Evolutionary conservation across 192 early-diverging fungal species (phyloP).

Genomic region (Geranomyces variabilis): DNA sequence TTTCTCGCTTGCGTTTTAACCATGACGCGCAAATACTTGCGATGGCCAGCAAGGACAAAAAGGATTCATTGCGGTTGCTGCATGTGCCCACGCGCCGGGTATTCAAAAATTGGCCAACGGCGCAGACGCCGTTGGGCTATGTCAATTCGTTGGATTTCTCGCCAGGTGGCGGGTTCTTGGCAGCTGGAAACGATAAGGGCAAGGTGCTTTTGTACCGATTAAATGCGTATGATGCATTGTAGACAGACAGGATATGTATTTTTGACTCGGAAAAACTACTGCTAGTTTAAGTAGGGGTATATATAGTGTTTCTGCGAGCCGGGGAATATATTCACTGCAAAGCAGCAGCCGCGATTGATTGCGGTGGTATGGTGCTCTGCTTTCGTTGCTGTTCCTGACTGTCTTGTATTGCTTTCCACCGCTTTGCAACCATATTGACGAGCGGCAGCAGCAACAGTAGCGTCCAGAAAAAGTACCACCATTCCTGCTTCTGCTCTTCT

Average conservation of each 20-base stretch:
- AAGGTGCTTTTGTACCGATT: conserved; percentile 85
- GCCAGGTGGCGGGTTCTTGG: conserved; percentile 88
- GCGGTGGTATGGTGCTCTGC: background rate
- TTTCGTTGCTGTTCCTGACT: background rate
- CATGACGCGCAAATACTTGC: conserved; percentile 83
- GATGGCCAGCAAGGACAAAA: conserved; percentile 71
- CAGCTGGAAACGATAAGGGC: conserved; percentile 89
- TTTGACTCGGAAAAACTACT: too few relatives aligned
- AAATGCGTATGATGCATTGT: conserved; percentile 44
- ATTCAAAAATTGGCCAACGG: conserved; percentile 95
- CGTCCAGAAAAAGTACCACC: conserved; percentile 16
- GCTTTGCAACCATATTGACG: conserved; percentile 11
- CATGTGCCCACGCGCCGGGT: conserved; percentile 82
- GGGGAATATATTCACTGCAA: too few relatives aligned
- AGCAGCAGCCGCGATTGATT: too few relatives aligned
- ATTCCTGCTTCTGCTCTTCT: background rate
- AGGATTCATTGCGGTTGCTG: conserved; percentile 79
- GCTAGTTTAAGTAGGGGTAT: too few relatives aligned
- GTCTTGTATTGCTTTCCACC: conserved; percentile 4
- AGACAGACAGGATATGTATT: background rate
- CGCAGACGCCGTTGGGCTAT: conserved; percentile 77
- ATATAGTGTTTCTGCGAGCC: too few relatives aligned
- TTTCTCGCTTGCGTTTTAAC: conserved; percentile 78
- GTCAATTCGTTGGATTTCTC: conserved; percentile 82
- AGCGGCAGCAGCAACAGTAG: conserved; percentile 17